phyloP scores from a whole-genome alignment of 1,284 basidiomycete genomes.

The Ustilago curta region DNA sequence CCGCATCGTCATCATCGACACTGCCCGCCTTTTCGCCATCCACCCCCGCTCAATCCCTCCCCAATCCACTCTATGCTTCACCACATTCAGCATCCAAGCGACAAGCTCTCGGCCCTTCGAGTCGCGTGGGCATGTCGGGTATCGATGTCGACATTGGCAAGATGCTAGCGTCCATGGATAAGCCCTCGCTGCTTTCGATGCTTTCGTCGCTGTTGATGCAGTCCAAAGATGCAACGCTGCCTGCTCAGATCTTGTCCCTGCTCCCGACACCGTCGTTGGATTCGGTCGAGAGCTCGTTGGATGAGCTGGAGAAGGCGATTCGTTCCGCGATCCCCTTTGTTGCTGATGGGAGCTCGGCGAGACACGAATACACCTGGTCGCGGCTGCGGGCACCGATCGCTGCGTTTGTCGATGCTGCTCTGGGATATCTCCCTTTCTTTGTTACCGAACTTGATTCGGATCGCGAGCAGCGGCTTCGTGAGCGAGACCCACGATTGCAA shows the following conservation, averaged over 20 bases:
- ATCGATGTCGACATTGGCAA: constrained; percentile 59
- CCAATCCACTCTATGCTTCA: not conserved
- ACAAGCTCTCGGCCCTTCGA: constrained; percentile 21
- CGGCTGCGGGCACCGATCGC: constrained; percentile 54
- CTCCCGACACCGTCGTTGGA: constrained; percentile 61
- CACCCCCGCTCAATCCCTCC: not conserved
- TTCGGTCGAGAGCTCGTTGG: constrained; percentile 52
- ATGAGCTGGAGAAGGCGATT: constrained; percentile 54
- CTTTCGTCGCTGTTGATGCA: constrained; percentile 53
- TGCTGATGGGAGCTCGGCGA: constrained; percentile 25
- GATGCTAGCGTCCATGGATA: constrained; percentile 62
- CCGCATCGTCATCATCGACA: constrained; percentile 20
- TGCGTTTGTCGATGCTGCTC: constrained; percentile 53
- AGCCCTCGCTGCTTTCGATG: constrained; percentile 58
- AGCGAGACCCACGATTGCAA: constrained; percentile 34
- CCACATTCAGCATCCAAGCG: constrained; percentile 36
- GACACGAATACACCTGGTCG: constrained; percentile 63
- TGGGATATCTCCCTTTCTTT: constrained; percentile 59
- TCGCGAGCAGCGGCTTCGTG: constrained; percentile 34
- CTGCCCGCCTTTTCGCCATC: constrained; percentile 12
- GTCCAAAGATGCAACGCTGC: constrained; percentile 45
- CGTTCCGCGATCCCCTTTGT: constrained; percentile 52
- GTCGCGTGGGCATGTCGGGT: constrained; percentile 43
- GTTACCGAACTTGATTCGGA: constrained; percentile 51
- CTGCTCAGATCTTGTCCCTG: constrained; percentile 58